Evolutionary conservation across 2,329 filamentous ascomycete species (phyloP), one percentile per base, ranked within the genome.

Genomic region (Cercospora beticola): DNA sequence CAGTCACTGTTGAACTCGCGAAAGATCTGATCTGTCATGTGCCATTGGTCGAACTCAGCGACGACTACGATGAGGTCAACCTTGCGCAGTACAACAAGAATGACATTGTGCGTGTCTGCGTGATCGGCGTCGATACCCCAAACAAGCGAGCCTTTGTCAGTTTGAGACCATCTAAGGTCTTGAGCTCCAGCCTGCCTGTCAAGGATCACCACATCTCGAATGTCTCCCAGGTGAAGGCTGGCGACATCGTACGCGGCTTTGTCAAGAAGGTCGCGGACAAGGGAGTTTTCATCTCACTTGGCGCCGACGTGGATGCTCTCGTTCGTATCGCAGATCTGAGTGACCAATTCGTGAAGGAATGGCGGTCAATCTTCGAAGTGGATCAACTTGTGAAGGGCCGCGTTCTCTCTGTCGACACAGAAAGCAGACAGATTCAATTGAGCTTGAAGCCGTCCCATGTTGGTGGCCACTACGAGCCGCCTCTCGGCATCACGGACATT

Each of bases 351-450:
- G 82, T 99, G 75, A 98, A 98, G 80, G 92, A 98, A 70, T 99
- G 95, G 95, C 96, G 97, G 82, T 88, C 92, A 40, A 85, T 90
- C 56, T 97, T 94, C 81, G 89, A 95, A 75, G 83, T 94, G 59
- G 93, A 97, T 75, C 93, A 98, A 80, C 85, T 99, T 5, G 93
- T 99, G 64, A 93, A 91, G 80, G 95, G 93, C 62, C 92, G 94
- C 72, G 85, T 99, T 68, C 87, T 91, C 58, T 84, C 88, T 2
- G 87, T 94, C 28, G 91, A 97, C 74, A 76, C 84, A 5, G 84
- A 85, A 43, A 84, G 88, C 28, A 88, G 89, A 67, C 92, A 93
- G 74, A 82, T 97, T 30, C 92, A 96, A 78, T 85, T 99, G 83
- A 96, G 89, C 76, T 83, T 99, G 77, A 98, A 97, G 82, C 86